A percentile compares a stretch with the other conserved stretches of the same genome.
These are phyloP conservation scores for Xerocomellus intermedius DNA, from an alignment of 768 basidiomycete genomes.

Conservation along the genomic window DNA sequence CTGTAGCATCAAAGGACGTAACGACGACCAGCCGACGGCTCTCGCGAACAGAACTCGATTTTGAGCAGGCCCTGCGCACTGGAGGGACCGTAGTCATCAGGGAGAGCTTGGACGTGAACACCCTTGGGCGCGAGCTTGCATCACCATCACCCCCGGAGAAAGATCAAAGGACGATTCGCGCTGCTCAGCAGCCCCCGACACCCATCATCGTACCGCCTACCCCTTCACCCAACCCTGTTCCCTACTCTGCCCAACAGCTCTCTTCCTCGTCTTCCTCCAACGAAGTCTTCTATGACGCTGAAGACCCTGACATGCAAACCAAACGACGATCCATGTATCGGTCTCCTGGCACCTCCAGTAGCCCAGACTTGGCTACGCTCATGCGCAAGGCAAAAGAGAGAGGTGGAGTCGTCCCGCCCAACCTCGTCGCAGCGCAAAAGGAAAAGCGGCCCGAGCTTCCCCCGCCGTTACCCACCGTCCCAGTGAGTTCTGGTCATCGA, in stretches of 20 bases:
- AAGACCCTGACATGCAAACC: slow-evolving; percentile 64
- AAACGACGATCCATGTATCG: slow-evolving; percentile 86
- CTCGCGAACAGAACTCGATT: slow-evolving; percentile 77
- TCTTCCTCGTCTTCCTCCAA: slow-evolving; percentile 52
- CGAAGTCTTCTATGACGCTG: slow-evolving; percentile 63
- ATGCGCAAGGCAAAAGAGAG: slow-evolving; percentile 79
- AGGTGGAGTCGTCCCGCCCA: slow-evolving; percentile 42
- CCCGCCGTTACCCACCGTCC: slow-evolving; percentile 43
- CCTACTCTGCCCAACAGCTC: slow-evolving; percentile 32
- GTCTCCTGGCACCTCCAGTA: slow-evolving; percentile 84
- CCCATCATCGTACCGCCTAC: slow-evolving; percentile 68
- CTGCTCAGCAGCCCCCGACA: slow-evolving; percentile 48
- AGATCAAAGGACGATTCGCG: slow-evolving; percentile 37
- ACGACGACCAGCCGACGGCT: slow-evolving; percentile 46
- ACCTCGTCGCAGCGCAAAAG: slow-evolving; percentile 29
- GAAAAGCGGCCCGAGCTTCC: slow-evolving; percentile 39
- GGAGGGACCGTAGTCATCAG: slow-evolving; percentile 67
- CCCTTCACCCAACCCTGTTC: slow-evolving; percentile 47
- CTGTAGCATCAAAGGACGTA: slow-evolving; percentile 54
- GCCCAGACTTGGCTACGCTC: slow-evolving; percentile 88
- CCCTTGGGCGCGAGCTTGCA: slow-evolving; percentile 50
- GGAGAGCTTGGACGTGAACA: slow-evolving; percentile 69
- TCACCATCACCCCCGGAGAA: slow-evolving; percentile 41
- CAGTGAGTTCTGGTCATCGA: slow-evolving; percentile 23
- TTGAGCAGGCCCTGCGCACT: slow-evolving; percentile 69